These are phyloP conservation scores for Sugiyamaella chiloensis DNA, from an alignment of 805 yeast genomes.

Conservation along the genomic window DNA sequence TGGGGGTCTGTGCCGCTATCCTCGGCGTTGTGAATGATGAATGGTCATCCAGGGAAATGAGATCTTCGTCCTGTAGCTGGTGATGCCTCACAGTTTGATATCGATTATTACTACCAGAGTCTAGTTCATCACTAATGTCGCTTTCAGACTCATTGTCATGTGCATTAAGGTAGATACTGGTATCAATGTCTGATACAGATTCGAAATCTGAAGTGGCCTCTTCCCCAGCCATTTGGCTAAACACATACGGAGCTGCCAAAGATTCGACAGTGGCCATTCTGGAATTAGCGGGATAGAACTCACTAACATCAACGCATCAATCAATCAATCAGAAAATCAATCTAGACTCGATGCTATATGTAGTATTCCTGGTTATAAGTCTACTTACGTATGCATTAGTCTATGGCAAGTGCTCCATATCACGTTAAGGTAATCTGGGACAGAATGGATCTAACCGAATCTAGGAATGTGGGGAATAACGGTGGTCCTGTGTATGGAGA, in stretches of 20 bases:
- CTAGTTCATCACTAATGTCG: neutral
- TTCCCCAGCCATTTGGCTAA: neutral
- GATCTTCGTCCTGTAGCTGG: neutral
- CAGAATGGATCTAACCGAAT: neutral
- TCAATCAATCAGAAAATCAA: neutral
- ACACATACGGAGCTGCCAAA: neutral
- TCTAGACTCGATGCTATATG: no score
- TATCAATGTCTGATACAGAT: neutral
- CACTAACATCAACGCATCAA: neutral
- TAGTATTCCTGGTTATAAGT: no score
- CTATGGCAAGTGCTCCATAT: neutral
- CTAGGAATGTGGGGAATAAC: neutral
- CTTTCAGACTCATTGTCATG: no score
- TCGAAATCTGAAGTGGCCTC: neutral
- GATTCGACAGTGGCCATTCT: conserved; percentile 1
- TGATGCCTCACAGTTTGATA: neutral
- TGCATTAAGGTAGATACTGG: no score
- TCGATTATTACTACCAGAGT: neutral
- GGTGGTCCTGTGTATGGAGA: no score
- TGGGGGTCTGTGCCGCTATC: neutral
- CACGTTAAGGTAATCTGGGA: neutral
- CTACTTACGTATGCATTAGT: neutral
- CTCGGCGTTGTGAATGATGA: neutral
- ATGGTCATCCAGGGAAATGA: neutral
- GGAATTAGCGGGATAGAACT: neutral